phyloP scores from a whole-genome alignment of 805 yeast species.

The Saccharomycopsis sp. region DNA sequence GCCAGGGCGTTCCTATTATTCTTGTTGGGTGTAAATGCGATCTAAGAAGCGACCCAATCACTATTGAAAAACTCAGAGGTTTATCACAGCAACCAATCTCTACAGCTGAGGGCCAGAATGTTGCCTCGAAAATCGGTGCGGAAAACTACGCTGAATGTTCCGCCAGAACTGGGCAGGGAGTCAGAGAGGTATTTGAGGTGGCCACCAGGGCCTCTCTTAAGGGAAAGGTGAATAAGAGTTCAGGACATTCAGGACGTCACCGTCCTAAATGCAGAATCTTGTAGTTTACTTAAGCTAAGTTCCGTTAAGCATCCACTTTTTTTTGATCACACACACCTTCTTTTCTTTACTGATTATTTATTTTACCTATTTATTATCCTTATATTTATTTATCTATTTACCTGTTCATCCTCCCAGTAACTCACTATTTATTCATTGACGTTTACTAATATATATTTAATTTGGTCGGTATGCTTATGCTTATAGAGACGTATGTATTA shows the following conservation, averaged over 20 bases:
- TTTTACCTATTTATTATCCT: neutral
- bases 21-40: constrained; percentile 90
- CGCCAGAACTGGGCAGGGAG: constrained; percentile 87
- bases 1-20: constrained; percentile 90
- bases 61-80: constrained; percentile 67
- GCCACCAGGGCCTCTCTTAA: constrained; percentile 87
- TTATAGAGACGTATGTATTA: too few relatives aligned
- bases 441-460: too few relatives aligned
- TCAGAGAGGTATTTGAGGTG: constrained; percentile 84
- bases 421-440: too few relatives aligned
- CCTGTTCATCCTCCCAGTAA: too few relatives aligned
- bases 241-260: constrained; percentile 31
- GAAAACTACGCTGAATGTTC: constrained; percentile 85
- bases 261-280: constrained; percentile 68
- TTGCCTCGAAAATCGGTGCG: constrained; percentile 87
- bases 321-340: neutral
- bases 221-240: constrained; percentile 37
- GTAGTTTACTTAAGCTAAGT: constrained; percentile 29
- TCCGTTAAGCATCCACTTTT: neutral
- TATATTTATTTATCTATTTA: neutral
- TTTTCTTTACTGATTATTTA: neutral
- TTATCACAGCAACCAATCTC: constrained; percentile 78
- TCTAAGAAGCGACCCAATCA: constrained; percentile 74
- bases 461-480: neutral
- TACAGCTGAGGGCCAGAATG: constrained; percentile 75